Conservation (phyloP, 257 asterid species). For the Solanum habrochaites region DNA sequence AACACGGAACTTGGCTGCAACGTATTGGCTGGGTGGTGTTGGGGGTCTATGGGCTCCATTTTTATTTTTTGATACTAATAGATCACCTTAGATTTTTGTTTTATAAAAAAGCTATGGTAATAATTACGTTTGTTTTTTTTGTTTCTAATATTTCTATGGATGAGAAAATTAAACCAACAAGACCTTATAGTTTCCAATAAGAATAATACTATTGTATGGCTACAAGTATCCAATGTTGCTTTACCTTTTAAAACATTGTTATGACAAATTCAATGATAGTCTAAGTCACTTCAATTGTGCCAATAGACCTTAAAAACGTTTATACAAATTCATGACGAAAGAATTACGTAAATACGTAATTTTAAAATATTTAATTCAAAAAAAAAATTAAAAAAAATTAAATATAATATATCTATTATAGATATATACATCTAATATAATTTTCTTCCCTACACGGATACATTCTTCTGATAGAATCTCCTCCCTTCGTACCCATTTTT, state of each 20-base stretch:
- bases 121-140: neutral
- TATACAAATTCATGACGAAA: neutral
- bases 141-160: neutral
- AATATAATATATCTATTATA: too few species aligned
- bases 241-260: neutral
- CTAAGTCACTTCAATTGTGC: neutral
- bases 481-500: too few species aligned
- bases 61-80: neutral
- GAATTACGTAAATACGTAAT: too few species aligned
- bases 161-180: neutral
- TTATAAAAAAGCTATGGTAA: neutral
- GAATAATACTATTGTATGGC: neutral
- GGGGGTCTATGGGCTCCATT: neutral
- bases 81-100: too few species aligned
- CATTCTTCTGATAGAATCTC: too few species aligned
- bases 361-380: too few species aligned
- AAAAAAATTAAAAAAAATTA: too few species aligned
- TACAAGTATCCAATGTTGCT: neutral
- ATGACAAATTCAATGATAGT: neutral
- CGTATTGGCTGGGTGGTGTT: too few species aligned
- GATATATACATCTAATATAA: too few species aligned
- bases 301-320: neutral
- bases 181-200: neutral
- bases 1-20: too few species aligned
- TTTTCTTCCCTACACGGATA: too few species aligned